Evolutionary conservation across 768 basidiomycete genomes (phyloP).

Genomic region (Lentinula guzmanii): DNA sequence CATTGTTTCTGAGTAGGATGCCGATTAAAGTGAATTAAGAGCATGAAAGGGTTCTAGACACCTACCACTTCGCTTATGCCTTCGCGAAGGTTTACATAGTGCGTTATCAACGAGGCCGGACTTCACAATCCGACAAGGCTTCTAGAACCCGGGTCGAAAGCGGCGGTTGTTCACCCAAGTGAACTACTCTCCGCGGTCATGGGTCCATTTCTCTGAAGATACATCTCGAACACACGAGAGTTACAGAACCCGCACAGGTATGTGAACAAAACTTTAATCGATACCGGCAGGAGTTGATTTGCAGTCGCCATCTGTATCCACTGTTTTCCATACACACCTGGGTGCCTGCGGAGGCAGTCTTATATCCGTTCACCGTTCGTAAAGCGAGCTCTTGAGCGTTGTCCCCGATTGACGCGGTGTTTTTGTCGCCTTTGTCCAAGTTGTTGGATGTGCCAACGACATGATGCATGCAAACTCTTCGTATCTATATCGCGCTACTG

Average conservation of each 20-base stretch:
- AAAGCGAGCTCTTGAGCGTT: too few relatives aligned
- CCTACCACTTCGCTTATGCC: neutral
- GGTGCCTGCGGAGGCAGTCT: too few relatives aligned
- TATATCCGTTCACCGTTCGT: too few relatives aligned
- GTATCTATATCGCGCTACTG: too few relatives aligned
- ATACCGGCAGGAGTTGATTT: neutral
- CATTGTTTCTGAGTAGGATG: neutral
- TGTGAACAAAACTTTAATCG: neutral
- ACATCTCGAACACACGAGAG: neutral
- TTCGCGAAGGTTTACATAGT: neutral
- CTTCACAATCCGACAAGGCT: neutral
- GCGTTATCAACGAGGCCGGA: neutral
- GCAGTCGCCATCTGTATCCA: too few relatives aligned
- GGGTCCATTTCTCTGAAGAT: neutral
- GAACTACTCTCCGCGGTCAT: neutral
- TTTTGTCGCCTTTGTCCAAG: too few relatives aligned
- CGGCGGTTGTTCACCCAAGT: neutral
- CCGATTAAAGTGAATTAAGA: neutral
- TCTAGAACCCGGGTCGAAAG: neutral
- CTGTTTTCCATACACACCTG: too few relatives aligned
- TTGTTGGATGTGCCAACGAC: too few relatives aligned
- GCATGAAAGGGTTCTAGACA: neutral
- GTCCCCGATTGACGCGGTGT: too few relatives aligned
- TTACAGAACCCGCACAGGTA: neutral
- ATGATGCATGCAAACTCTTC: too few relatives aligned